Evolutionary conservation across 306 rosid species (phyloP), one percentile per base, ranked within the genome.

Genomic region (Dalbergia cochinchinensis): DNA sequence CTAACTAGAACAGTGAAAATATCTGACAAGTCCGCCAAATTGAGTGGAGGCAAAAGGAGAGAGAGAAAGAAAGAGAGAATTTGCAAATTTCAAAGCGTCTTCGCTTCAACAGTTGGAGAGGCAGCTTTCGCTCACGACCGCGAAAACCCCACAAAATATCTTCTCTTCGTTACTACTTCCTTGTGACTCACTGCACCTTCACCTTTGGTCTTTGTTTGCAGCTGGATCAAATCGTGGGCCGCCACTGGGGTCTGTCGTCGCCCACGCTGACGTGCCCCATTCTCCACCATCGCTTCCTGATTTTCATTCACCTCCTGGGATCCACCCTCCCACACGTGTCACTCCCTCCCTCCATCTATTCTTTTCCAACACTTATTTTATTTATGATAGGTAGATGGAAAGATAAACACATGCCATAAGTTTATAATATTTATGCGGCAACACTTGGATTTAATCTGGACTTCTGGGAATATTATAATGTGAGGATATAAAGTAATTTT

Each of bases 101-200:
- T 63, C 55, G 42, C 41, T 74, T 7, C 53, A 47, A 54, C 60
- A 54, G 60, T 54, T 6, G 60, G 35, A 33, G 31, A 14, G 47
- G 11, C 15, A 59, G 41, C 74, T 61, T 85, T 76, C 19, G 14
- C 35, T 78, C 70, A 54, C 84, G 77, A 41, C 90, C 89, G 81
- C 80, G 80, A 80, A 87, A 85, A 60, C 39, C 64, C n/a, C 5
- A 42, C 61, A 88, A 88, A 89, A 87, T 87, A 89, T 89, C 89
- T 82, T 9, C 12, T 7, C 12, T 62, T 44, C 62, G 69, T 76
- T 76, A 15, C 16, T 15, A 14, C 71, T 31, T 18, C 10, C 48
- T 2, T 18, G 60, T 54, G 60, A n/a, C 9, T 54, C 60, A 54
- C 60, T 4, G n/a, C n/a, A 44, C 8, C 72, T 11, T 54, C 1